Evolutionary conservation across 257 asterid genomes (phyloP), one percentile per base, ranked within the genome.

Genomic region (Dorcoceras hygrometricum): DNA sequence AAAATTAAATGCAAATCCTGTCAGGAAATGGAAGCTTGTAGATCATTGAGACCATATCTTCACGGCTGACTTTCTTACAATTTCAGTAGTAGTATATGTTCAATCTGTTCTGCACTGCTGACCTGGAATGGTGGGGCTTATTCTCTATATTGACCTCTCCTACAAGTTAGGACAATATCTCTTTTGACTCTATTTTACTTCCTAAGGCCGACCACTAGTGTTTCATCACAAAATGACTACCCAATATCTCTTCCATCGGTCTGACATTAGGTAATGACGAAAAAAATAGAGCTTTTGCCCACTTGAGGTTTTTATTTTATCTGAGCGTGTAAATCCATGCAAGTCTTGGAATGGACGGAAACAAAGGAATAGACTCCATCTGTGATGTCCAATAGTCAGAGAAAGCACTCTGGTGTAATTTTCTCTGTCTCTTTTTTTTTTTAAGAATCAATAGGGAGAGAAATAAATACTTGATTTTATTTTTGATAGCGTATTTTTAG

Each of bases 331-430:
- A 62, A 57, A 19, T 70, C 31, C 48, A 25, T 73, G 62, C 27
- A 5, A 20, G 36, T 68, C 23, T 12, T 24, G 57, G 59, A n/a
- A 23, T 29, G 63, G n/a, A 19, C 3, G 12, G 20, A 67, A 61
- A 18, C 18, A 54, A 64, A 25, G n/a, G 23, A 5, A 62, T 29
- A 8, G 34, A 18, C 27, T 11, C 6, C 8, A 18, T 10, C 31
- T 4, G 66, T 31, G 50, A 50, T 56, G 46, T 66, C 65, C 34
- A 53, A 22, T 55, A 28, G 28, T 57, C 57, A 63, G 57, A n/a
- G n/a, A n/a, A 46, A 25, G 20, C 71, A 28, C 14, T 68, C 36
- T 7, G 8, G 58, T 22, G 56, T 26, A 54, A 4, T 4, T 22
- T 7, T 54, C 25, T 62, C 11, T 19, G 2, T 18, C 32, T 54